Conservation (phyloP, 2,329 filamentous ascomycete genomes). For the Metarhizium rileyi region DNA sequence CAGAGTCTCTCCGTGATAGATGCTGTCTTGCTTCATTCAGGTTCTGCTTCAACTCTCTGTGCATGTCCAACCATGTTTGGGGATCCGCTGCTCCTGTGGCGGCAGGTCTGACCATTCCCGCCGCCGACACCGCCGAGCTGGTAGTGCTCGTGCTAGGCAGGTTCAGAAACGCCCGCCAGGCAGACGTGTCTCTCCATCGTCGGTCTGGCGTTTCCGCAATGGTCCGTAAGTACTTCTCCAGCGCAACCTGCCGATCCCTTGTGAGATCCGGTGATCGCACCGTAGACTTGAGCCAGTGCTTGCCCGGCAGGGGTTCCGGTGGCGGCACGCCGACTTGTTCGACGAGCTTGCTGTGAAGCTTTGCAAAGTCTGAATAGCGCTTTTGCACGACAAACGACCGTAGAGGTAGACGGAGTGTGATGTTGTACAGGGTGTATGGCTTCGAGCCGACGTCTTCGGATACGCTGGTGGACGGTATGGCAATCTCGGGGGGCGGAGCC, state of each 20-base stretch:
- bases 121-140: constrained; percentile 38
- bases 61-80: constrained; percentile 66
- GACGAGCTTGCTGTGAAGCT: constrained; percentile 54
- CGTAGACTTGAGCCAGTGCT: constrained; percentile 70
- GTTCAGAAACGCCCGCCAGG: constrained; percentile 66
- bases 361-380: constrained; percentile 71
- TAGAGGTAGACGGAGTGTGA: constrained; percentile 66
- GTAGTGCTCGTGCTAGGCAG: constrained; percentile 46
- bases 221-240: constrained; percentile 62
- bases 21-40: constrained; percentile 55
- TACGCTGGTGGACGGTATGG: constrained; percentile 55
- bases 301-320: constrained; percentile 57
- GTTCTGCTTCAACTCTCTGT: constrained; percentile 61
- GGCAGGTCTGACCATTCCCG: constrained; percentile 31
- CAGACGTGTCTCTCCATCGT: constrained; percentile 63
- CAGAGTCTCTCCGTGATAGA: constrained; percentile 56
- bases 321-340: constrained; percentile 52
- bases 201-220: constrained; percentile 66
- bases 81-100: constrained; percentile 42
- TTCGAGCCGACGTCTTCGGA: constrained; percentile 44
- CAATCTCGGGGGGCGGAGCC: constrained; percentile 57
- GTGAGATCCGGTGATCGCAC: constrained; percentile 59
- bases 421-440: constrained; percentile 68
- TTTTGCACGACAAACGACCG: constrained; percentile 68
- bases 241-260: constrained; percentile 54